Base-by-base conservation (phyloP, 352 stramenopile species). In the Globisporangium radiosum region DNA sequence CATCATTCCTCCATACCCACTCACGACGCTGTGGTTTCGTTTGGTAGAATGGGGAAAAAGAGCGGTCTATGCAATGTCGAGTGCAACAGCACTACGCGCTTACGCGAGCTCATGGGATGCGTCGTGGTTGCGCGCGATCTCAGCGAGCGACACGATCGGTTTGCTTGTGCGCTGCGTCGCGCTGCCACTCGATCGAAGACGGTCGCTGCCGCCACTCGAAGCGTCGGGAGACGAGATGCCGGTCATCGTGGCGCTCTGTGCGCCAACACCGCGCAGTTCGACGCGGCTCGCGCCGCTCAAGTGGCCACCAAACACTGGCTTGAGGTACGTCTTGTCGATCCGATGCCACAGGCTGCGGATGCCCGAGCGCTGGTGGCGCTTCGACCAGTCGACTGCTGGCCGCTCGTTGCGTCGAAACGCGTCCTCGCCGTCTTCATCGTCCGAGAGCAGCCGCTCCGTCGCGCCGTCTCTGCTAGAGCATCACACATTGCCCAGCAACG, bases 261-360 rank as follows among this genome's bases (percentile, higher is more conserved):
- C 45, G 11, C 14, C 45, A 19, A 47, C 47, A 15, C 50, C 17
- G 2, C 52, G 40, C 17, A 69, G 15, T 13, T 65, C 60, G 37
- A 63, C 54, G n/a, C 36, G 33, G 7, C 39, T 25, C 7, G 37
- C n/a, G 19, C 37, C 43, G 5, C 25, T 56, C 40, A 55, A 52
- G 54, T 63, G 64, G 14, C 78, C 78, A 19, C 81, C 81, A 60
- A 91, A 88, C 11, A 87, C 39, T 3, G 81, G 81, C 70, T 90
- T 91, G 37, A 91, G 63, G 52, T 88, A 88, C 62, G 77, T 79
- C 48, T 86, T 81, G 60, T 91, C 81, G 39, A 91, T 44, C 4
- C 64, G 66, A 47, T 86, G 73, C 81, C 81, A 91, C 2, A 83
- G 51, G 8, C 71, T 68, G 54, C 87, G 77, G 39, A 92, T 87